A percentile compares a stretch with the other conserved stretches of the same genome.
Conservation (phyloP, 2,329 filamentous ascomycete species). For the Claviceps cyperi region DNA sequence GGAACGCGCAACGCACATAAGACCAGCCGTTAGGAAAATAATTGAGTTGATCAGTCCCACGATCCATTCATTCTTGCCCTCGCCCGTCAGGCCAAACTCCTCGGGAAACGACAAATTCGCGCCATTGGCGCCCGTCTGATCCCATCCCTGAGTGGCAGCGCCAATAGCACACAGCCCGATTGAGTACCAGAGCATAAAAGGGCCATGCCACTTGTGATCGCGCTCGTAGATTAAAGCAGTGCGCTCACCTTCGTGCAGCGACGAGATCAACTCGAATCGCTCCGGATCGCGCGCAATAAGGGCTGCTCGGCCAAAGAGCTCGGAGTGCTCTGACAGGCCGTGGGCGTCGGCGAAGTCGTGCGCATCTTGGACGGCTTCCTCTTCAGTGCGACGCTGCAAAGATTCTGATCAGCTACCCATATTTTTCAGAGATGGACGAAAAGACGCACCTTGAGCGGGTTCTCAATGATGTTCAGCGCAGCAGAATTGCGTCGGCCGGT, state of each 20-base stretch:
- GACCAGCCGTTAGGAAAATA: slow-evolving; percentile 30
- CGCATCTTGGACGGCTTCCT: slow-evolving; percentile 22
- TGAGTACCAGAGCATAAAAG: slow-evolving; percentile 22
- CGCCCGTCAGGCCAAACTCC: slow-evolving; percentile 20
- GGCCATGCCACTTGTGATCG: slow-evolving; percentile 43
- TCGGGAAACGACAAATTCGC: slow-evolving; percentile 44
- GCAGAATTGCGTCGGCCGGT: slow-evolving; percentile 11
- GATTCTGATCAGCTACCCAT: not conserved
- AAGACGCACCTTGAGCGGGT: slow-evolving; percentile 16
- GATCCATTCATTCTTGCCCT: slow-evolving; percentile 29
- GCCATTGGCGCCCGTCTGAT: slow-evolving; percentile 45
- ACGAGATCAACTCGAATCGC: slow-evolving; percentile 9
- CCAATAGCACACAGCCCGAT: slow-evolving; percentile 39
- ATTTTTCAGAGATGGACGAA: too few relatives aligned
- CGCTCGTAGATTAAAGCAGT: slow-evolving; percentile 23
- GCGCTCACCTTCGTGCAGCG: slow-evolving; percentile 19
- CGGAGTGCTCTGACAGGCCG: slow-evolving; percentile 30
- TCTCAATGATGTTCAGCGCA: slow-evolving; percentile 19
- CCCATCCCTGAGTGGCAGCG: slow-evolving; percentile 46
- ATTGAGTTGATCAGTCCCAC: slow-evolving; percentile 17
- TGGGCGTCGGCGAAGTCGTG: slow-evolving; percentile 32
- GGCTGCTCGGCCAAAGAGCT: slow-evolving; percentile 18
- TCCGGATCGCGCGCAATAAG: slow-evolving; percentile 15
- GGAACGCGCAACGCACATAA: slow-evolving; percentile 32
- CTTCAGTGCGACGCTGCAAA: slow-evolving; percentile 11